Percentiles rank a stretch among this genome's conserved stretches.
Evolutionary conservation across 495 filamentous ascomycete genomes (phyloP).

Genomic region (Xylaria bambusicola): DNA sequence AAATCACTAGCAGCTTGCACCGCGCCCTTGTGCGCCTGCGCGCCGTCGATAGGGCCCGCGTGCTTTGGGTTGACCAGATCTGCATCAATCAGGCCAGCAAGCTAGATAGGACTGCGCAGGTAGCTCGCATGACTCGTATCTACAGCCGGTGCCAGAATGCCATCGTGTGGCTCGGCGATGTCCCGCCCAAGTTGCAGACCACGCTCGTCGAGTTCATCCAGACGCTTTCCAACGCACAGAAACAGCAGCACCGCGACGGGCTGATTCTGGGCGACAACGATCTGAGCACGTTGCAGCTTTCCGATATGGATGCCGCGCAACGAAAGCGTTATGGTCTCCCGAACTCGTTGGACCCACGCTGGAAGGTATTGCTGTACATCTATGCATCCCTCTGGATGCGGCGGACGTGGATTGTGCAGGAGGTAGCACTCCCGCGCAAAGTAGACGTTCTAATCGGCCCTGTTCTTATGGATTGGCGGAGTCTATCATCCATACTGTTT

Average conservation of each 20-base stretch:
- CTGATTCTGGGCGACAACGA: constrained; percentile 9
- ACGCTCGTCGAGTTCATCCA: constrained; percentile 6
- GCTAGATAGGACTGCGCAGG: not conserved
- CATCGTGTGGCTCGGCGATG: constrained; percentile 11
- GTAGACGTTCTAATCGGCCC: constrained; percentile 14
- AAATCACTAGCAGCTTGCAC: constrained; percentile 17
- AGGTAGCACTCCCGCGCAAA: constrained; percentile 14
- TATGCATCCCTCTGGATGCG: constrained; percentile 10
- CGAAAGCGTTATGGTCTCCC: constrained; percentile 14
- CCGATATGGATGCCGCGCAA: constrained; percentile 13
- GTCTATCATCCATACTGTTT: constrained; percentile 7
- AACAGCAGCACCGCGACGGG: constrained; percentile 14
- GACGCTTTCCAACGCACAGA: constrained; percentile 14
- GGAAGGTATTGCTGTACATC: constrained; percentile 16
- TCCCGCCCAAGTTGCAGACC: constrained; percentile 15
- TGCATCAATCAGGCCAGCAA: constrained; percentile 6
- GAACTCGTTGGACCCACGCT: constrained; percentile 10
- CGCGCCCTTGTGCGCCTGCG: constrained; percentile 16
- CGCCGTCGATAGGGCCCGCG: constrained; percentile 4
- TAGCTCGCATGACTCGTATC: constrained; percentile 4
- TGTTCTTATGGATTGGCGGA: constrained; percentile 11
- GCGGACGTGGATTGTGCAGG: constrained; percentile 15
- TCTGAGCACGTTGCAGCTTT: constrained; percentile 14
- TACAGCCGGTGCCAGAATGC: constrained; percentile 15
- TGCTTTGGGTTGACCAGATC: constrained; percentile 16